A percentile compares a stretch with the other conserved stretches of the same genome.
phyloP scores from a whole-genome alignment of 108 stramenopile species.

The Schizochytrium sp. region DNA sequence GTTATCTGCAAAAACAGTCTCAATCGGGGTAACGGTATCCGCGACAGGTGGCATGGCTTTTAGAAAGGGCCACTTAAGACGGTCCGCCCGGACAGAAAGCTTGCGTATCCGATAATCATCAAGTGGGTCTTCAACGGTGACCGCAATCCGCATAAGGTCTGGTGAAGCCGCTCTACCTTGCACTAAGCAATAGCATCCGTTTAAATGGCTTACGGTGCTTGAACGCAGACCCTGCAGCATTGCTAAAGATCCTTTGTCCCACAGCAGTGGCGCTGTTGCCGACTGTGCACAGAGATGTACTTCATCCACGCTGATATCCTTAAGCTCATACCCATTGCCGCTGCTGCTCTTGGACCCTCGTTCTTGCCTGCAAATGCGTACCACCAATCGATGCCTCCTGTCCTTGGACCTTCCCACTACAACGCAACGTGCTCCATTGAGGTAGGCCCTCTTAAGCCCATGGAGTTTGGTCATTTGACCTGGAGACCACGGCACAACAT shows the following conservation, averaged over 20 bases:
- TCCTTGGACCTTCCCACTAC: neutral
- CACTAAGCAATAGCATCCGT: neutral
- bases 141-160: neutral
- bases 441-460: neutral
- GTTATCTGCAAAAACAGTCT: neutral
- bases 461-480: neutral
- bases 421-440: conserved; percentile 10
- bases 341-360: neutral
- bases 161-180: neutral
- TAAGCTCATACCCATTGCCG: neutral
- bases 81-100: neutral
- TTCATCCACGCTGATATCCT: neutral
- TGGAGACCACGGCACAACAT: neutral
- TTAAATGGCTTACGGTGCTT: neutral
- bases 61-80: neutral
- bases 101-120: neutral
- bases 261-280: neutral
- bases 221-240: neutral
- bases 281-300: neutral
- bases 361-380: neutral
- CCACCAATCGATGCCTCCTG: neutral
- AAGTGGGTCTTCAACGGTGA: neutral
- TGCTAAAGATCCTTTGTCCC: neutral
- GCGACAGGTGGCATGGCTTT: conserved; percentile 5
- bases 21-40: neutral